These are phyloP conservation scores for Eucalyptus melliodora DNA, from an alignment of 345 rosid species.

Conservation along the genomic window DNA sequence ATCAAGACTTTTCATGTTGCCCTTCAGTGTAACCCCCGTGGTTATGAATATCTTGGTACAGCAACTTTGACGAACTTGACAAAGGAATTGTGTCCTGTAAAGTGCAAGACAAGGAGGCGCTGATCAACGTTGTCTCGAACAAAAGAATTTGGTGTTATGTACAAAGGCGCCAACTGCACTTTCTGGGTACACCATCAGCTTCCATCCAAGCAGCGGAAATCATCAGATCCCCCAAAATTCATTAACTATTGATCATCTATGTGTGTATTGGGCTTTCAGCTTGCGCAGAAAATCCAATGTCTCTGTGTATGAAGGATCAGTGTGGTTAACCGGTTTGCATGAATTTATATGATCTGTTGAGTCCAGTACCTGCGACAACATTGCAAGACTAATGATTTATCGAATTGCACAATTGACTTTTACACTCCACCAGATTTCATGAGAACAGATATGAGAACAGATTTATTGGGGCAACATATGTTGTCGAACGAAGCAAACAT, in stretches of 20 bases:
- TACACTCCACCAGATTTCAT: not conserved
- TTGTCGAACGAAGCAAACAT: not conserved
- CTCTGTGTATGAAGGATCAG: constrained; percentile 77
- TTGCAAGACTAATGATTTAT: not conserved
- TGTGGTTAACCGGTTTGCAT: constrained; percentile 79
- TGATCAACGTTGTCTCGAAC: not conserved
- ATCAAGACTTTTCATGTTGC: not conserved
- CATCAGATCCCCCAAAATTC: not conserved
- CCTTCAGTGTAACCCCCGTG: not conserved
- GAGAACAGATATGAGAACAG: not conserved
- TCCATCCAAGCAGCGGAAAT: not conserved
- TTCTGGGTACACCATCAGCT: not conserved
- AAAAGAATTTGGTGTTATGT: not conserved
- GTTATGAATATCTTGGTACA: not conserved
- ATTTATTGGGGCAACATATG: not conserved
- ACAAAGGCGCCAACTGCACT: not conserved
- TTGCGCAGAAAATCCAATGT: constrained; percentile 52
- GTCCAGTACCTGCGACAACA: constrained; percentile 61
- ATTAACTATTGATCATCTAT: not conserved
- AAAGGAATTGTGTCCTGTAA: not conserved
- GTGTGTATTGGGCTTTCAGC: constrained; percentile 36
- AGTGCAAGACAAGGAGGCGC: not conserved
- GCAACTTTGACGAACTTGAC: not conserved
- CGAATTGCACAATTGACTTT: not conserved
- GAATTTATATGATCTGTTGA: constrained; percentile 97